phyloP scores from a whole-genome alignment of 2,329 filamentous ascomycete genomes.

The Rachicladosporium sp. region DNA sequence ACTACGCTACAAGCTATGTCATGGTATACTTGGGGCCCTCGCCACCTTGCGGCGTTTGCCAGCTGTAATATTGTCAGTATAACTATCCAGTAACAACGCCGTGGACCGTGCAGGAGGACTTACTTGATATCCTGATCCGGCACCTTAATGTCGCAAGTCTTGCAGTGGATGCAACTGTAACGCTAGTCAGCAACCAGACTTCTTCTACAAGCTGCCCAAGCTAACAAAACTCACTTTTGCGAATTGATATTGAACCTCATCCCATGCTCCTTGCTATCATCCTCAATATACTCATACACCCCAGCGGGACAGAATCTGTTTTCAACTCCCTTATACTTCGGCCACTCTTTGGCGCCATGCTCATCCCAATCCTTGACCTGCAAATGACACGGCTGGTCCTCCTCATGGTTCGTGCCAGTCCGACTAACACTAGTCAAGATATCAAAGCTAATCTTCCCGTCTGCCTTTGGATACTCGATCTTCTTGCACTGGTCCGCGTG shows the following conservation, averaged over 20 bases:
- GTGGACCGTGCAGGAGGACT: neutral
- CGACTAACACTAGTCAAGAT: constrained; percentile 90
- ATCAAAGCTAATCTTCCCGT: constrained; percentile 89
- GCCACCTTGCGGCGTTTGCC: constrained; percentile 82
- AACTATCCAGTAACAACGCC: neutral
- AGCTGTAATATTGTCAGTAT: constrained; percentile 7
- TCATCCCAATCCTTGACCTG: constrained; percentile 92
- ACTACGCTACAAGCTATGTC: constrained; percentile 26
- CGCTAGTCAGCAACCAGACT: constrained; percentile 16
- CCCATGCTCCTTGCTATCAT: constrained; percentile 70
- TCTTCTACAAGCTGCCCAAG: constrained; percentile 15
- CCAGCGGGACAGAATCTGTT: constrained; percentile 95
- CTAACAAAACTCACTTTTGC: constrained; percentile 61
- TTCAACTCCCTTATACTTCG: constrained; percentile 81
- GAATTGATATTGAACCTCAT: constrained; percentile 96
- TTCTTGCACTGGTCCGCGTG: constrained; percentile 66
- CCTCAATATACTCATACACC: constrained; percentile 96
- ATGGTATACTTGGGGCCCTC: constrained; percentile 57
- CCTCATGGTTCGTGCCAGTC: constrained; percentile 95
- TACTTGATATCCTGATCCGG: constrained; percentile 86
- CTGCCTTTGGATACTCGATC: constrained; percentile 95
- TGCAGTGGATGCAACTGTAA: constrained; percentile 84
- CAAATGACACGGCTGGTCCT: constrained; percentile 93
- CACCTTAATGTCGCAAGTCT: constrained; percentile 98
- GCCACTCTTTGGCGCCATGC: constrained; percentile 73